These are phyloP conservation scores for Vanrija sp. DNA, from an alignment of 1,284 basidiomycete genomes.

Conservation along the genomic window DNA sequence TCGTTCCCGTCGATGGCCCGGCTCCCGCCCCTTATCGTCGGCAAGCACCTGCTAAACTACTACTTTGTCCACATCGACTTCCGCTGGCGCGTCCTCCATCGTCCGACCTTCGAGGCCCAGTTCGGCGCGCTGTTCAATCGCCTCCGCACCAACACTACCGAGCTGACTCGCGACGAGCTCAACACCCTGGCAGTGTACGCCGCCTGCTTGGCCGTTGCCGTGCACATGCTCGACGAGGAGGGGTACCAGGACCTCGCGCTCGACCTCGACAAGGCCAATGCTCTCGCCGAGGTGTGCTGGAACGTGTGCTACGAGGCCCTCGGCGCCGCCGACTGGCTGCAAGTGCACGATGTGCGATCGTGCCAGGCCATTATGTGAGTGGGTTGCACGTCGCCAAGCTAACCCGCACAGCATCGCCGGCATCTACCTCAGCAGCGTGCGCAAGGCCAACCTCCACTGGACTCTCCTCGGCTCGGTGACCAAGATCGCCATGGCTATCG, in stretches of 20 bases:
- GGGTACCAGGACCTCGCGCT: constrained; percentile 24
- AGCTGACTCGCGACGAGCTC: constrained; percentile 19
- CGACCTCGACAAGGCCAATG: constrained; percentile 29
- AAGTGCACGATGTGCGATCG: constrained; percentile 23
- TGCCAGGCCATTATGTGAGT: constrained; percentile 25
- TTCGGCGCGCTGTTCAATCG: constrained; percentile 15
- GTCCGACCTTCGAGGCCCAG: constrained; percentile 21
- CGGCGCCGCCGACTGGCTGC: constrained; percentile 29
- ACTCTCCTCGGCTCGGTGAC: constrained; percentile 23
- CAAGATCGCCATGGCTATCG: constrained; percentile 23
- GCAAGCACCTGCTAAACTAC: constrained; percentile 17
- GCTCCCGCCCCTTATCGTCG: constrained; percentile 14
- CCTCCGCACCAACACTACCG: constrained; percentile 6
- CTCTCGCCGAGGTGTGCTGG: constrained; percentile 29
- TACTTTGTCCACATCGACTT: constrained; percentile 12
- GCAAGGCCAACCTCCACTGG: constrained; percentile 25
- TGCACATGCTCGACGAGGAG: constrained; percentile 25
- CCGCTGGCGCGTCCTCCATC: constrained; percentile 22
- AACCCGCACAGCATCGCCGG: constrained; percentile 17
- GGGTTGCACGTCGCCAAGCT: not conserved
- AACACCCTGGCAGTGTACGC: constrained; percentile 21
- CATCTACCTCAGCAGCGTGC: constrained; percentile 18
- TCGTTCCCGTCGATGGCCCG: constrained; percentile 9
- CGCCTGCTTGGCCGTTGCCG: constrained; percentile 19
- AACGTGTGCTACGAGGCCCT: constrained; percentile 20